phyloP scores from a whole-genome alignment of 164 flowering plant species.

The Macadamia tetraphylla region DNA sequence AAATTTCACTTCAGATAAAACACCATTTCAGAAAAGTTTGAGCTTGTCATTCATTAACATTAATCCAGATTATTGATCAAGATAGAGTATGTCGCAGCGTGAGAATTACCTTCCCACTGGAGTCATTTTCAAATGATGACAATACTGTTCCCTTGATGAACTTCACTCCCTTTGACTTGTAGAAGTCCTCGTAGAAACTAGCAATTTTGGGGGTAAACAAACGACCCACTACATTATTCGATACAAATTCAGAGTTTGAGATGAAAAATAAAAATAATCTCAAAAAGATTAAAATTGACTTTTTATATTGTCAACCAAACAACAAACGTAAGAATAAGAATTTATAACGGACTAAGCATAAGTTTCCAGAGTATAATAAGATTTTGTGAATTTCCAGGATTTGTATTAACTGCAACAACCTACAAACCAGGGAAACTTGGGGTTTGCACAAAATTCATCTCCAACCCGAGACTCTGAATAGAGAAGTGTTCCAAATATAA shows the following conservation, averaged over 20 bases:
- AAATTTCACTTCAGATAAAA: no score
- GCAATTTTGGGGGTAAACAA: conserved; percentile 86
- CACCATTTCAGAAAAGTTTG: no score
- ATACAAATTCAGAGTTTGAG: neutral
- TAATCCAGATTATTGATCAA: no score
- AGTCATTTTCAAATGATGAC: conserved; percentile 76
- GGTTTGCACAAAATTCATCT: neutral
- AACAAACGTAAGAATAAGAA: neutral
- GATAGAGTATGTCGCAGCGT: neutral
- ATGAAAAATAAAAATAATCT: neutral
- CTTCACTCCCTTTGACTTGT: conserved; percentile 81
- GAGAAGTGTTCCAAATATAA: neutral
- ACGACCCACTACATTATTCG: conserved; percentile 59
- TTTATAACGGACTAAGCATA: no score
- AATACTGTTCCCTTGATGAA: conserved; percentile 84
- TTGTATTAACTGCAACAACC: neutral
- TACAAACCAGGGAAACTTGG: neutral
- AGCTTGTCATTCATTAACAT: no score
- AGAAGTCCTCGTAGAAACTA: conserved; percentile 74
- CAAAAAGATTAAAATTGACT: neutral
- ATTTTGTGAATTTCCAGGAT: no score
- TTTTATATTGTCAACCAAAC: neutral
- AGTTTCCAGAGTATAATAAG: no score
- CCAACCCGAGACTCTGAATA: neutral
- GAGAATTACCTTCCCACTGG: conserved; percentile 62